phyloP scores from a whole-genome alignment of 495 filamentous ascomycete genomes.

The Pseudotulostoma volvatum region DNA sequence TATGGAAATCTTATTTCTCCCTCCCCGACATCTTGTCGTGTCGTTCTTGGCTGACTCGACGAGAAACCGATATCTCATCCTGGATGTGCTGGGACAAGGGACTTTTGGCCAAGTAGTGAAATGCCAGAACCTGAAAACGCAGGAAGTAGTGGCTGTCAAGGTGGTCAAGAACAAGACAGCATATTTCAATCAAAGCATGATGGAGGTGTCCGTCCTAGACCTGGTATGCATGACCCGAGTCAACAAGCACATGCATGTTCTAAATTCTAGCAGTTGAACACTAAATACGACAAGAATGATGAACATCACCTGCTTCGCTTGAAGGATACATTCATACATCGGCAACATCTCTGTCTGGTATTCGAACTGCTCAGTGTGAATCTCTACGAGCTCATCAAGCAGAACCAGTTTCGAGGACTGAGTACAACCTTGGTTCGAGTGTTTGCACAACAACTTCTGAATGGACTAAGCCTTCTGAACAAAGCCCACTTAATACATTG shows the following conservation, averaged over 20 bases:
- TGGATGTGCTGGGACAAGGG: slow-evolving; percentile 94
- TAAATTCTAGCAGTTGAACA: slow-evolving; percentile 59
- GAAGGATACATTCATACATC: slow-evolving; percentile 97
- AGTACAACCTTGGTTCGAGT: slow-evolving; percentile 96
- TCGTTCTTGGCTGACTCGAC: slow-evolving; percentile 5
- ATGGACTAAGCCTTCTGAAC: slow-evolving; percentile 80
- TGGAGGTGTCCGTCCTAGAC: slow-evolving; percentile 98
- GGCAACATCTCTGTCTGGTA: slow-evolving; percentile 92
- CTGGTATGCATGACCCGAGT: slow-evolving; percentile 41
- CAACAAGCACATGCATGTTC: slow-evolving; percentile 1
- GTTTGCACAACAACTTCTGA: slow-evolving; percentile 93
- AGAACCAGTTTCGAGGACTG: slow-evolving; percentile 95
- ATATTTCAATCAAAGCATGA: slow-evolving; percentile 99
- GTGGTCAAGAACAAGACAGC: slow-evolving; percentile 98
- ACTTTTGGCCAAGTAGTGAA: slow-evolving; percentile 99
- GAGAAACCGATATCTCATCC: slow-evolving; percentile 93
- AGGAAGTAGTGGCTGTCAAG: slow-evolving; percentile 97
- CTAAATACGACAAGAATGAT: slow-evolving; percentile 96
- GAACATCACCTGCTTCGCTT: slow-evolving; percentile 92
- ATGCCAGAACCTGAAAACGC: slow-evolving; percentile 95
- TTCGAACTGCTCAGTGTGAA: slow-evolving; percentile 98
- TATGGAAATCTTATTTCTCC: slow-evolving; percentile 36
- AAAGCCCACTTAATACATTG: slow-evolving; percentile 97
- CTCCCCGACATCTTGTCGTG: background rate
- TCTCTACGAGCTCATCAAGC: slow-evolving; percentile 96